Percentiles rank a stretch among this genome's conserved stretches.
phyloP scores from a whole-genome alignment of 495 filamentous ascomycete species.

The Glarea lozoyensis region DNA sequence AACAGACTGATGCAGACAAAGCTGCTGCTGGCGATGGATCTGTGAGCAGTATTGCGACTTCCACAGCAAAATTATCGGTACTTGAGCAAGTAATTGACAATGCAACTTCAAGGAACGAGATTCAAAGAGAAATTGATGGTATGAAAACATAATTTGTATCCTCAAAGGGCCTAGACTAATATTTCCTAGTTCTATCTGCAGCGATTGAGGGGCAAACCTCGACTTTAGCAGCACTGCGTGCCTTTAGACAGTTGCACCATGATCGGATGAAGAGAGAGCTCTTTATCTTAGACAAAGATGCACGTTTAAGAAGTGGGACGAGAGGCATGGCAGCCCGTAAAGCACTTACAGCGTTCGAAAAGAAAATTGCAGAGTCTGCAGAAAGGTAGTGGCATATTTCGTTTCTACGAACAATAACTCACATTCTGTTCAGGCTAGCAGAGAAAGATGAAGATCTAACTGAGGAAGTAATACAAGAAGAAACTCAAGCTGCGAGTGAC shows the following conservation, averaged over 20 bases:
- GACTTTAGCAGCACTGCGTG: slow-evolving; percentile 42
- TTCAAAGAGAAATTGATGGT: slow-evolving; percentile 49
- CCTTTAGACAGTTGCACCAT: slow-evolving; percentile 50
- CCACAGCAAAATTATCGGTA: slow-evolving; percentile 32
- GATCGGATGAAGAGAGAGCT: slow-evolving; percentile 50
- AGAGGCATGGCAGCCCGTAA: slow-evolving; percentile 66
- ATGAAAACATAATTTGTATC: slow-evolving; percentile 13
- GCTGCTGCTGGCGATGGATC: not conserved
- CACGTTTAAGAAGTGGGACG: slow-evolving; percentile 60
- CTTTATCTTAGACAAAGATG: slow-evolving; percentile 61
- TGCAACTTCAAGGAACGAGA: slow-evolving; percentile 50
- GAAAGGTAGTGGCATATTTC: slow-evolving; percentile 32
- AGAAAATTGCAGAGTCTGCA: slow-evolving; percentile 45
- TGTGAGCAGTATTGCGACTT: not conserved
- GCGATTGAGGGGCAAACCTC: slow-evolving; percentile 40
- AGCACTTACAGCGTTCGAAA: slow-evolving; percentile 54
- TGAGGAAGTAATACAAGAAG: slow-evolving; percentile 41
- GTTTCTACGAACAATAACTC: slow-evolving; percentile 1
- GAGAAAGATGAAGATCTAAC: slow-evolving; percentile 46
- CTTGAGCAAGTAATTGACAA: slow-evolving; percentile 60
- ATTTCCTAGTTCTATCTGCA: slow-evolving; percentile 29
- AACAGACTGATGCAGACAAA: slow-evolving; percentile 49
- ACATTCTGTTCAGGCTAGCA: slow-evolving; percentile 32
- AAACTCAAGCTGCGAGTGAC: slow-evolving; percentile 55
- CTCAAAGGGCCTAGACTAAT: not conserved